Percentiles rank a stretch among this genome's conserved stretches.
Evolutionary conservation across 1,284 basidiomycete genomes (phyloP).

Genomic region (Moesziomyces globuligerus): DNA sequence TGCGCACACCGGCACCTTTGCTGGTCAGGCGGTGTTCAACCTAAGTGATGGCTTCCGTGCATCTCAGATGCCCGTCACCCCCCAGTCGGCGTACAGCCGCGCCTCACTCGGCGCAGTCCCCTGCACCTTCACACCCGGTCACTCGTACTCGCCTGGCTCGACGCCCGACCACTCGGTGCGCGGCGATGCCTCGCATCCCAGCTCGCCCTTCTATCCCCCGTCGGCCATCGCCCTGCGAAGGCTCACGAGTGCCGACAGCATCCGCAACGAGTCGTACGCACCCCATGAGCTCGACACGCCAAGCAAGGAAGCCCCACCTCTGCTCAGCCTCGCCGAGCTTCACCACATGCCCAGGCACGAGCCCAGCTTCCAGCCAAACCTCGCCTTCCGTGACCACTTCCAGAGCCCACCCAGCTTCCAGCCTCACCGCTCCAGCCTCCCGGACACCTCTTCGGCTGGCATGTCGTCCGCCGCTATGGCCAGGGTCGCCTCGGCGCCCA

Average conservation of each 20-base stretch:
- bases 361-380: constrained; percentile 42
- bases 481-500: constrained; percentile 47
- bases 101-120: constrained; percentile 37
- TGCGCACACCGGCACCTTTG: constrained; percentile 38
- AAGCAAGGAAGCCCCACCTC: constrained; percentile 24
- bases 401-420: constrained; percentile 23
- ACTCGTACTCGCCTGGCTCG: constrained; percentile 44
- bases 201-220: constrained; percentile 39
- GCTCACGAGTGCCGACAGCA: constrained; percentile 29
- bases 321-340: constrained; percentile 36
- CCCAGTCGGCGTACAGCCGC: constrained; percentile 16
- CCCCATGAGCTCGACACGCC: constrained; percentile 23
- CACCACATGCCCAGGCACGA: constrained; percentile 22
- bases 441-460: constrained; percentile 23
- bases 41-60: constrained; percentile 43
- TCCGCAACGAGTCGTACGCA: constrained; percentile 19
- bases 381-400: constrained; percentile 43
- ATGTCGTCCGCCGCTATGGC: constrained; percentile 39
- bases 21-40: constrained; percentile 33
- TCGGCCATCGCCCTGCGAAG: constrained; percentile 30
- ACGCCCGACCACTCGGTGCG: constrained; percentile 47
- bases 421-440: constrained; percentile 25
- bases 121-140: constrained; percentile 35
- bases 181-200: constrained; percentile 23
- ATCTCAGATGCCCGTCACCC: constrained; percentile 35